Evolutionary conservation across 2,329 filamentous ascomycete genomes (phyloP), one percentile per base, ranked within the genome.

Genomic region (Aureobasidium namibiae): DNA sequence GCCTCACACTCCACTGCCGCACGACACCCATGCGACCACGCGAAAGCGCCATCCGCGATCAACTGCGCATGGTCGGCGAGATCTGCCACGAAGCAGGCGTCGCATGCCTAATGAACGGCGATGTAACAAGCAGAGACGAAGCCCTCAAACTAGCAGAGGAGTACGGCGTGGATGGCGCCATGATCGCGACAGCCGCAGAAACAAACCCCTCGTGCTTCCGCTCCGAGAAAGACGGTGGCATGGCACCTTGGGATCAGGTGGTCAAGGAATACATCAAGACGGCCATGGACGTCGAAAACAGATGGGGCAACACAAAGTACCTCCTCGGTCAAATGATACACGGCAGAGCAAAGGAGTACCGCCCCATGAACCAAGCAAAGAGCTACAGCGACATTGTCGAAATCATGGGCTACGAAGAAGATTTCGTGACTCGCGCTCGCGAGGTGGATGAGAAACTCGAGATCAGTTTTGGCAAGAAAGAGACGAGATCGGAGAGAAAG

Each of bases 141-240:
- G 92, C 86, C 0, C 69, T 88, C 8, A 71, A 78, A 61, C 79
- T 99, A 7, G 86, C 91, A 62, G 68, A 82, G 26, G 87, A 96
- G 70, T 96, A 83, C 69, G 87, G 86, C n/a, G 89, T 88, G 6
- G 92, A 97, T 68, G 92, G 92, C 6, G 94, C 90, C 62, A 99
- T 99, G 94, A 97, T 99, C 67, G 94, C 94, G 10, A 94, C 90
- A 3, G 82, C 90, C 3, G 94, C 94, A 1, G 94, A 99, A 76
- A 83, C 86, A 63, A 99, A 99, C 69, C 84, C 91, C 3, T 95
- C 89, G 64, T 92, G 89, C 68, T 99, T 99, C 77, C 82, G 88
- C 39, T 72, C 80, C 1, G 74, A 81, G 38, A 81, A 79, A 1
- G 82, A 89, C 41, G 91, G 90, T 11, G 90, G 89, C 1, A 69